phyloP scores from a whole-genome alignment of 73 alveolate genomes.

The Stentor roeselii region DNA sequence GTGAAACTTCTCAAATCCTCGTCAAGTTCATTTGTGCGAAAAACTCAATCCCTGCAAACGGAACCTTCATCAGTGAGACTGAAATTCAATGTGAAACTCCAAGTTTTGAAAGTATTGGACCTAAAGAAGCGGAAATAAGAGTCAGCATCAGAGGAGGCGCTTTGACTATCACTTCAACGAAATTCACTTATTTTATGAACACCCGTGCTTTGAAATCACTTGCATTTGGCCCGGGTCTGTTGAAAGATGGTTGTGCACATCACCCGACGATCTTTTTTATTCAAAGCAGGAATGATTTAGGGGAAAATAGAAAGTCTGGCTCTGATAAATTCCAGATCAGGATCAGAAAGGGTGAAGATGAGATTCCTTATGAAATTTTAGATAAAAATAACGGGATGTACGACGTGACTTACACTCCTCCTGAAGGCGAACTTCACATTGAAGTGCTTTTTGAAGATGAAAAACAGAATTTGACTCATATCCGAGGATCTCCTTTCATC shows the following conservation, averaged over 20 bases:
- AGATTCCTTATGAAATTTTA: constrained; percentile 44
- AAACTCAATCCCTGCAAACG: constrained; percentile 81
- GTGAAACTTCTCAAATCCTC: constrained; percentile 69
- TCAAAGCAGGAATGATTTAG: constrained; percentile 93
- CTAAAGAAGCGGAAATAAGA: constrained; percentile 95
- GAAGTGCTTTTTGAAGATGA: constrained; percentile 84
- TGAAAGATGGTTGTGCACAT: constrained; percentile 88
- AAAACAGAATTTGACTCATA: constrained; percentile 66
- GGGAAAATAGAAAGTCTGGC: constrained; percentile 96
- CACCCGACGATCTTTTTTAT: constrained; percentile 81
- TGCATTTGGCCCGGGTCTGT: constrained; percentile 99
- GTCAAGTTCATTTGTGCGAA: constrained; percentile 91
- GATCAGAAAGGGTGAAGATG: constrained; percentile 38
- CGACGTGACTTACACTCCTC: constrained; percentile 45
- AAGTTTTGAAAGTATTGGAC: constrained; percentile 93
- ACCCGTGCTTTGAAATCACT: constrained; percentile 97
- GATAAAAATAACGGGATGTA: constrained; percentile 87
- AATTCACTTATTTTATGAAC: constrained; percentile 95
- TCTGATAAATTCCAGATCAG: constrained; percentile 91
- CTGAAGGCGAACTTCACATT: constrained; percentile 67
- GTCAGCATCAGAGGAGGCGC: constrained; percentile 93
- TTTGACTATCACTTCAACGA: constrained; percentile 85
- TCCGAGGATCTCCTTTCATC: constrained; percentile 95
- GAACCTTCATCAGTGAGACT: constrained; percentile 83
- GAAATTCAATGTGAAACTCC: constrained; percentile 94